Conservation (phyloP, 441 rosid species). For the Brassica balearica region DNA sequence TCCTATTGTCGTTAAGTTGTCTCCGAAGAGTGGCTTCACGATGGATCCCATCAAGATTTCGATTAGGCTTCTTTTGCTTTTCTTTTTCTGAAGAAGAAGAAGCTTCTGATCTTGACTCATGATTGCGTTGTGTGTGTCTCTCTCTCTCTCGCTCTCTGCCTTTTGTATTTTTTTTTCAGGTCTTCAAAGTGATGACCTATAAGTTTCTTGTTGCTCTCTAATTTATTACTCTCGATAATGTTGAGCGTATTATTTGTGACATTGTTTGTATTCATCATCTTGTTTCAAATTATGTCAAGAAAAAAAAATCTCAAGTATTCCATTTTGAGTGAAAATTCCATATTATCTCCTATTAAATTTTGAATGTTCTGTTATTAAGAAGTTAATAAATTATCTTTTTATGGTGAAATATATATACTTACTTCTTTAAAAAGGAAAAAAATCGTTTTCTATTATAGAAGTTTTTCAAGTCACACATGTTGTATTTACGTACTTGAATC, state of each 20-base stretch:
- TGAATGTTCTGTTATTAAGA: not conserved
- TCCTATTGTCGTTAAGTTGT: slow-evolving; percentile 10
- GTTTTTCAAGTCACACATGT: slow-evolving; percentile 13
- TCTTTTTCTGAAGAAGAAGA: not conserved
- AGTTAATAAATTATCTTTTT: not conserved
- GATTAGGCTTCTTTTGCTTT: not conserved
- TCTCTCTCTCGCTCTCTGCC: not conserved
- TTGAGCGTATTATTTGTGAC: not conserved
- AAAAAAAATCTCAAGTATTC: too few relatives aligned
- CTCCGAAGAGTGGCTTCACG: slow-evolving; percentile 29
- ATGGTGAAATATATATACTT: not conserved
- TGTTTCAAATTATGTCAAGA: not conserved
- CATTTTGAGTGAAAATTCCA: not conserved
- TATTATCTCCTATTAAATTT: not conserved
- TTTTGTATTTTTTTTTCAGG: not conserved
- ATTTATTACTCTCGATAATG: not conserved
- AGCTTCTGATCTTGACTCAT: slow-evolving; percentile 11
- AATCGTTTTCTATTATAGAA: not conserved
- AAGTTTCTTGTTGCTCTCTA: not conserved
- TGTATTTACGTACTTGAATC: not conserved
- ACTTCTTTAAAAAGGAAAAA: not conserved
- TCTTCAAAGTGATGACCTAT: not conserved
- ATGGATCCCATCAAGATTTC: slow-evolving; percentile 19
- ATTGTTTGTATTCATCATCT: not conserved
- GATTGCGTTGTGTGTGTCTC: not conserved